Percentiles rank a stretch among this genome's conserved stretches.
phyloP scores from a whole-genome alignment of 139 green algal species.

The Trebouxia sp. region DNA sequence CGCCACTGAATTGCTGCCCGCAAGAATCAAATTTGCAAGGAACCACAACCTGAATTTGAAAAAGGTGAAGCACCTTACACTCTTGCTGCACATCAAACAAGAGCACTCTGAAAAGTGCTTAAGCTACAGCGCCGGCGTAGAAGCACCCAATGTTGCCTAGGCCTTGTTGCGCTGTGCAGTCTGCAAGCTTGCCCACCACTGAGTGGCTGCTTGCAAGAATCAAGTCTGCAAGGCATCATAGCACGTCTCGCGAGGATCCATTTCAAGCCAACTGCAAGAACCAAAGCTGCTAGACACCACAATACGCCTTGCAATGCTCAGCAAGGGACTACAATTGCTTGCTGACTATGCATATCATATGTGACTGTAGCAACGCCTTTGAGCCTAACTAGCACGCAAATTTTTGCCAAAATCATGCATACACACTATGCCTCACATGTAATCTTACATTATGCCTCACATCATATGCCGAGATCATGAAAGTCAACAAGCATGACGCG shows the following conservation, averaged over 20 bases:
- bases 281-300: conserved; percentile 53
- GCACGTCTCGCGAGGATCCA: neutral
- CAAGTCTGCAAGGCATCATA: conserved; percentile 51
- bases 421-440: no score
- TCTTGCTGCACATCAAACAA: conserved; percentile 60
- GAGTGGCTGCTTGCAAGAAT: conserved; percentile 70
- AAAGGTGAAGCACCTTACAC: no score
- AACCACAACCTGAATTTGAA: neutral
- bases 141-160: conserved; percentile 80
- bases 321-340: neutral
- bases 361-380: neutral
- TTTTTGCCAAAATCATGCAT: no score
- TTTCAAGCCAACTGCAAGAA: no score
- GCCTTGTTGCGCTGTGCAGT: conserved; percentile 49
- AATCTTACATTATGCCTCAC: neutral
- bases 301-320: neutral
- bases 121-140: conserved; percentile 60
- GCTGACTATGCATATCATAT: neutral
- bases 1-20: conserved; percentile 68
- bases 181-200: conserved; percentile 68
- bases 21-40: conserved; percentile 67
- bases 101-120: conserved; percentile 45
- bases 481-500: neutral
- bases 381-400: neutral
- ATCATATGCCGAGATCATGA: neutral